Evolutionary conservation across 768 basidiomycete genomes (phyloP), one percentile per base, ranked within the genome.

Genomic region (Russula virescens): DNA sequence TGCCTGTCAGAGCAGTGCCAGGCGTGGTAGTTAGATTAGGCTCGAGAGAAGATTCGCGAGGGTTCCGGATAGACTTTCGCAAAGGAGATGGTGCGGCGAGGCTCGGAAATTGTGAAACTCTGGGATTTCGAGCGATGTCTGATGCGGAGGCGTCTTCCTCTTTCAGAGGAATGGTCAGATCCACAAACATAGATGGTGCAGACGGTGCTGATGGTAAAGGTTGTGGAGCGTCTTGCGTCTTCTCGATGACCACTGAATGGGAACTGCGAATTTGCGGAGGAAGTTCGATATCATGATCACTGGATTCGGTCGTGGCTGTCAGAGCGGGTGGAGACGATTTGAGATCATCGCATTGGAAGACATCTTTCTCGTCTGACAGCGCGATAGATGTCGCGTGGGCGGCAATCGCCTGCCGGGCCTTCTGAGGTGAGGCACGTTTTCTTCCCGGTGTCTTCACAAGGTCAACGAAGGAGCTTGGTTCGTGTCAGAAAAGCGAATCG

Each of bases 391-490:
- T 52, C 8, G 55, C 16, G 35, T 63, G 47, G 45, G 58, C 19
- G 19, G 51, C 34, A 13, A 71, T 65, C 26, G 71, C 75, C n/a
- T 77, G 71, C 66, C 82, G 82, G 19, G 80, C 76, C 66, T 80
- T 82, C 67, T 78, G 82, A 4, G 76, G 75, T 16, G 79, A 72
- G 52, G 77, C 78, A 74, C 82, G 89, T 73, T 83, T 89, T 48
- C 89, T 82, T 34, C 88, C 85, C 16, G 91, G 91, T 1, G 91
- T 93, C 75, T 93, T 93, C 3, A 93, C 83, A 19, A 93, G 79
- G 57, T 92, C 89, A 46, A 90, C 85, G 18, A 92, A 80, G 9
- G 84, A 81, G 51, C 90, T 91, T 45, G 0, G 16, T 14, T 47
- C 21, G 58, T 25, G 59, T 68, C 23, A 63, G 54, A 18, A 54